Conservation (phyloP, 2,329 filamentous ascomycete genomes). For the Rhexocercosporidium sp. region DNA sequence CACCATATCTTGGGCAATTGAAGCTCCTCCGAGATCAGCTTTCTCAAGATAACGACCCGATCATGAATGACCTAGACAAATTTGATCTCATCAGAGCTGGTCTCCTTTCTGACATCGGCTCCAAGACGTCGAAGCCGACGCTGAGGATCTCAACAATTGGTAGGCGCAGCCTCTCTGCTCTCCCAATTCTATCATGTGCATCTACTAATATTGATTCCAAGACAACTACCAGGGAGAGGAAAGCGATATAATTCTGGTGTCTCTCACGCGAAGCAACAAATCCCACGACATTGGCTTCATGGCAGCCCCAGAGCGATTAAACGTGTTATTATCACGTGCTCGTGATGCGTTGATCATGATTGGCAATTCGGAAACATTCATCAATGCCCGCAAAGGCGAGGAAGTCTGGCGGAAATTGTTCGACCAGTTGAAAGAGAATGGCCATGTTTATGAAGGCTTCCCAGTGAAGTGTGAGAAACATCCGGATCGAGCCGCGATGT, state of each 20-base stretch:
- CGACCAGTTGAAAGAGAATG: constrained; percentile 54
- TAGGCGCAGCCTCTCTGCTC: constrained; percentile 44
- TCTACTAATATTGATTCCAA: constrained; percentile 39
- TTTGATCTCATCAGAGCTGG: constrained; percentile 67
- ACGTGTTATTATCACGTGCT: constrained; percentile 72
- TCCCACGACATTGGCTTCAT: constrained; percentile 74
- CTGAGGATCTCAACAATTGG: constrained; percentile 73
- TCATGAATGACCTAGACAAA: constrained; percentile 72
- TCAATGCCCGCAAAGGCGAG: constrained; percentile 60
- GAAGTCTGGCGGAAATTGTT: constrained; percentile 64
- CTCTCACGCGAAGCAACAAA: constrained; percentile 69
- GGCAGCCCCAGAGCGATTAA: constrained; percentile 66
- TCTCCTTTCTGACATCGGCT: constrained; percentile 57
- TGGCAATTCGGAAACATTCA: constrained; percentile 72
- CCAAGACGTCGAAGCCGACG: constrained; percentile 54
- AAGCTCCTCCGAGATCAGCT: constrained; percentile 60
- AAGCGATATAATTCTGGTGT: constrained; percentile 72
- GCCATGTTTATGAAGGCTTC: constrained; percentile 63
- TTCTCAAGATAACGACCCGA: constrained; percentile 61
- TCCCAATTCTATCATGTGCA: not conserved
- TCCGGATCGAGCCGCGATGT: constrained; percentile 51
- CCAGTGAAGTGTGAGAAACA: constrained; percentile 66
- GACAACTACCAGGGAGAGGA: constrained; percentile 85
- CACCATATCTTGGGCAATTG: constrained; percentile 75
- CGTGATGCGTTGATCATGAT: constrained; percentile 70